Evolutionary conservation across 306 rosid genomes (phyloP), one percentile per base, ranked within the genome.

Genomic region (Abrus pulchellus): DNA sequence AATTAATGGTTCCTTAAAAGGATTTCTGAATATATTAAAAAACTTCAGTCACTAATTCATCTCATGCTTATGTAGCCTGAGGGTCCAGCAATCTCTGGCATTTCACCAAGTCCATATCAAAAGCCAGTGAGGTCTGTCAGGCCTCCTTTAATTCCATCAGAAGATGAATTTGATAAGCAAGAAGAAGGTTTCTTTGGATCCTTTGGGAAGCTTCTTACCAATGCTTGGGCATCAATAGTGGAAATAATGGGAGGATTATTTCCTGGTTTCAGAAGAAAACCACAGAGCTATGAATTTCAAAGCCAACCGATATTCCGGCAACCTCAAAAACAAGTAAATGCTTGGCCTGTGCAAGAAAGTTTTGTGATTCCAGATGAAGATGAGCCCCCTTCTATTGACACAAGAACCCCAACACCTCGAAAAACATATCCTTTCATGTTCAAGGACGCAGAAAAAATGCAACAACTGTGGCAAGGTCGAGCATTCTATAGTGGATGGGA

Each of bases 311-410:
- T 71, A 62, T 80, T 75, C 74, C 86, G 66, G 63, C 88, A 75
- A 72, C 86, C 85, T 27, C 89, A 84, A 71, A 88, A 83, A 75
- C 89, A 84, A 59, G 68, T 85, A 67, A 83, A 81, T 69, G 20
- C 83, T 79, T 94, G 97, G 97, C 98, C 94, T 7, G 85, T 87
- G 80, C 98, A 94, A 84, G 98, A 94, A 67, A 94, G 97, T 78
- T 92, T 85, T 72, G 90, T 88, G 74, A 88, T 94, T 71, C 93
- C 98, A 13, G 90, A 94, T 36, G 97, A 83, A 76, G 98, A 94
- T 13, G 98, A 92, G 74, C 91, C 98, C 1, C 98, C 98, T 83
- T 85, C 97, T 4, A 86, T 89, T 48, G 97, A 94, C 74, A 83
- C 92, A 1, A 81, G 93, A 86, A 85, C 90, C 77, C 93, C 97